Evolutionary conservation across 2,329 filamentous ascomycete species (phyloP), one percentile per base, ranked within the genome.

Genomic region (Lecanoromycetidae sp.): DNA sequence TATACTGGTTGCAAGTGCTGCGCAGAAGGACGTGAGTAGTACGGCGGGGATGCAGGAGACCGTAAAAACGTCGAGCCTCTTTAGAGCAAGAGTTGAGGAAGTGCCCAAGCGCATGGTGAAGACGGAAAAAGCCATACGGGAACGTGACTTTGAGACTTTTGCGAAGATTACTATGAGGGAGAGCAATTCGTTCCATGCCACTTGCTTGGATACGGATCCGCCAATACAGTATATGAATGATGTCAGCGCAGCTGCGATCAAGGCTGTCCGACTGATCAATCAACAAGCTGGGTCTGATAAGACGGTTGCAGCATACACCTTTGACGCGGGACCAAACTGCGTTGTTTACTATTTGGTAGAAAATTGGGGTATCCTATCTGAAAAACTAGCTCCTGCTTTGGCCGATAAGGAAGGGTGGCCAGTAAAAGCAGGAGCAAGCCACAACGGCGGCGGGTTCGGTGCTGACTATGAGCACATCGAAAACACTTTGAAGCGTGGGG

Each of bases 161-260:
- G 91, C 83, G 20, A 80, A 85, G 62, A 76, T 95, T 52, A 94
- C 91, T 13, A 98, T 95, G 88, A 82, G 81, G 64, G 91, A 98
- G 63, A 93, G 84, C 61, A 98, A 98, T 70, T 86, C 80, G 50
- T 98, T 98, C 79, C 91, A 98, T 66, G 86, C 91, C 30, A 87
- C 82, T 48, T 96, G 91, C 64, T 72, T 93, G 57, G 91, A 98
- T 63, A 96, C 91, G 1, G 87, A 87, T 68, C 91, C 93, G 36
- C 91, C 93, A 15, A 98, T 98, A 62, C 95, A 94, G 68, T 98
- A 98, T 72, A 81, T 98, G 74, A 98, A 95, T 67, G 91, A 98
- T 62, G 81, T 90, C 13, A 90, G 83, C 17, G 74, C 84, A 30
- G 87, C 90, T 1, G 87, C 90, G 5, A 86, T 98, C 51, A 76